Conservation (phyloP, 345 rosid genomes). For the Trapa incisa region DNA sequence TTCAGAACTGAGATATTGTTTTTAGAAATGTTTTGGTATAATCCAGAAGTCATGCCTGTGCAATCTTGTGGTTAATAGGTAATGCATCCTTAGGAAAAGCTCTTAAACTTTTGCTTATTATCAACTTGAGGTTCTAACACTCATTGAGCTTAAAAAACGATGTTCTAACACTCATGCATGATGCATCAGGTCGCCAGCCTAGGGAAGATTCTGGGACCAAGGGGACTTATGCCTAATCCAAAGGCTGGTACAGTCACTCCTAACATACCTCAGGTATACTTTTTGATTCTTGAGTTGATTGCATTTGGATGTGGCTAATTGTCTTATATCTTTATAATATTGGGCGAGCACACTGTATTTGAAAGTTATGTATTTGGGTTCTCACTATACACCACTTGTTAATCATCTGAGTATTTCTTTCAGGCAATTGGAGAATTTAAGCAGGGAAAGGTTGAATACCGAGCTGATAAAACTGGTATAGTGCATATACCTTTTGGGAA, state of each 20-base stretch:
- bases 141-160: not conserved
- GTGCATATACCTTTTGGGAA: slow-evolving; percentile 95
- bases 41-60: not conserved
- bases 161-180: not conserved
- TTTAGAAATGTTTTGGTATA: too few relatives aligned
- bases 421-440: slow-evolving; percentile 97
- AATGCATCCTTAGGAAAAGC: not conserved
- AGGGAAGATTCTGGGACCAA: slow-evolving; percentile 95
- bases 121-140: not conserved
- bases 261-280: slow-evolving; percentile 71
- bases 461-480: slow-evolving; percentile 96
- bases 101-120: not conserved
- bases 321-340: not conserved
- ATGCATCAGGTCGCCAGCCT: slow-evolving; percentile 73
- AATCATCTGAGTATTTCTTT: slow-evolving; percentile 1
- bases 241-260: slow-evolving; percentile 93
- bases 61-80: not conserved
- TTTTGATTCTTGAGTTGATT: not conserved
- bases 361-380: not conserved
- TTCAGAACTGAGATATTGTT: too few relatives aligned
- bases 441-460: slow-evolving; percentile 84
- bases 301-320: not conserved
- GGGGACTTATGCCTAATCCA: slow-evolving; percentile 99
- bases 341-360: not conserved
- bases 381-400: not conserved